Evolutionary conservation across 2,329 filamentous ascomycete genomes (phyloP), one percentile per base, ranked within the genome.

Genomic region (Trichoderma brevicompactum): DNA sequence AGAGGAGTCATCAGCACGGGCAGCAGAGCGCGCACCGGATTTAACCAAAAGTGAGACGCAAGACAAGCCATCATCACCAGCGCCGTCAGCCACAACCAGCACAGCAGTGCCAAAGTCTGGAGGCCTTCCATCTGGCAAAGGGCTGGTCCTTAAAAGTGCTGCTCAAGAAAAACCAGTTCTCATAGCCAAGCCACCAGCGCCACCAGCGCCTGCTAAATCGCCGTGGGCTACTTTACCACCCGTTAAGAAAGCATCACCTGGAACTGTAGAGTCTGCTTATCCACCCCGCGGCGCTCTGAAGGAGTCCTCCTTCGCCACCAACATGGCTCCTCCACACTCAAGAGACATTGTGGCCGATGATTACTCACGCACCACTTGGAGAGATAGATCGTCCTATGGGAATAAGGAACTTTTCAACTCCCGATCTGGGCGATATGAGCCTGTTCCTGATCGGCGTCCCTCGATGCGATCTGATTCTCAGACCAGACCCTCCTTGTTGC

Each of bases 281-380:
- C 71, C 74, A 59, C 73, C 79, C 70, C 84, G 86, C 34, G 82
- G 82, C 68, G 78, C 83, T 65, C 78, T 80, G 23, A 83, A 81
- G 72, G 88, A 92, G 69, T 75, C 81, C 10, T 82, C 85, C 63
- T 63, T 54, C 28, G 79, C 81, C 6, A 81, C 83, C 65, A 88
- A 89, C 67, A 80, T 80, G 61, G 80, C 81, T 69, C 80, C 81
- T 17, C 82, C 82, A 58, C 82, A 82, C 17, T 17, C 44, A 28
- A 92, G 92, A 73, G 94, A 98, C 74, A 96, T 97, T 68, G 92
- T 93, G 6, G 91, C 94, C 0, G 95, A 98, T 76, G 94, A 97
- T 70, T 98, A 97, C 73, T 96, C 90, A 75, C 86, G 95, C 68
- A 87, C 89, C 60, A 86, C 89, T 40, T 96, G 92, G 89, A 86